Evolutionary conservation across 192 early-diverging fungal species (phyloP).

Genomic region (Rhizophagus clarus): DNA sequence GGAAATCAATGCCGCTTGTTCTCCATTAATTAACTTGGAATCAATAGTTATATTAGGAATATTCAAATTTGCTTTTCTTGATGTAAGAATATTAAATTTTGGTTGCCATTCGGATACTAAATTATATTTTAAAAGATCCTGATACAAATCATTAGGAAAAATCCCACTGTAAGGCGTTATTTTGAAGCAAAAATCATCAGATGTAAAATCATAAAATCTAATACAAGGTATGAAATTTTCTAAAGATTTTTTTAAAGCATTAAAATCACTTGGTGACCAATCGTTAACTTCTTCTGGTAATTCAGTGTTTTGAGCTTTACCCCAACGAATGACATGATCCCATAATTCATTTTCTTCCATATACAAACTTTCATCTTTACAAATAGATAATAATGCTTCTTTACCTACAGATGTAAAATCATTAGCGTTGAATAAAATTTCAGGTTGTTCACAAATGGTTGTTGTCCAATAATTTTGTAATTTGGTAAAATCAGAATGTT

Average conservation of each 20-base stretch:
- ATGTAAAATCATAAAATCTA: neutral
- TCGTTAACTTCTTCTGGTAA: neutral
- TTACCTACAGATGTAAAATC: constrained; percentile 6
- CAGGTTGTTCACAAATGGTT: neutral
- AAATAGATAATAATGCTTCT: neutral
- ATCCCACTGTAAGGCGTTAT: neutral
- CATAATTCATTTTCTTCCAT: constrained; percentile 13
- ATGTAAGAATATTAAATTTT: neutral
- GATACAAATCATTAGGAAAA: neutral
- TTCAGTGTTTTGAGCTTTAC: neutral
- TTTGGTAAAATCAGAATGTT: neutral
- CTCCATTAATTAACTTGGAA: neutral
- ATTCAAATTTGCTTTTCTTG: no score
- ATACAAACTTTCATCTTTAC: neutral
- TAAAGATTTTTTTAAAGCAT: neutral
- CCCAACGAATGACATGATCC: constrained; percentile 15
- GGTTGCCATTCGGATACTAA: neutral
- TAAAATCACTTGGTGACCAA: neutral
- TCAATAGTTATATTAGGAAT: neutral
- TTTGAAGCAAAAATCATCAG: neutral
- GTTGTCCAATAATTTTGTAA: neutral
- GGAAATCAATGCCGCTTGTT: neutral
- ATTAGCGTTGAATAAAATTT: neutral
- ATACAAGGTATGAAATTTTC: neutral
- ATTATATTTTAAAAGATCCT: neutral